A percentile compares a stretch with the other conserved stretches of the same genome.
These are phyloP conservation scores for Geotrichum candidum DNA, from an alignment of 1,139 yeast species.

Conservation along the genomic window DNA sequence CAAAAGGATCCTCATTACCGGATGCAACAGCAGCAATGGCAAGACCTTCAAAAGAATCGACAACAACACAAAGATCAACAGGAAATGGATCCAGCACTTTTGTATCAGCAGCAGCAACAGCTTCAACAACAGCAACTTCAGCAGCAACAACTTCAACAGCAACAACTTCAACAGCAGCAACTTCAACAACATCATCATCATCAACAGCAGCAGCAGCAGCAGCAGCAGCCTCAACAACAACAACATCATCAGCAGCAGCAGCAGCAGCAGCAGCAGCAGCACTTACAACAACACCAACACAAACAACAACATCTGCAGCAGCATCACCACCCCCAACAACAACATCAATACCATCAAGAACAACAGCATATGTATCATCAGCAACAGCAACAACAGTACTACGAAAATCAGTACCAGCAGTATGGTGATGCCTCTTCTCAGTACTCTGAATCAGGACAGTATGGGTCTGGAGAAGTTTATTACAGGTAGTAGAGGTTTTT, in stretches of 20 bases:
- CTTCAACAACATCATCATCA: conserved; percentile 18
- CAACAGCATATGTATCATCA: conserved; percentile 1
- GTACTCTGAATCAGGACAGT: not conserved
- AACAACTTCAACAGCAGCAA: conserved; percentile 12
- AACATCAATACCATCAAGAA: conserved; percentile 5
- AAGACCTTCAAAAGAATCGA: conserved; percentile 9
- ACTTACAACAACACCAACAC: conserved; percentile 14
- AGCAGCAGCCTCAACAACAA: conserved; percentile 8
- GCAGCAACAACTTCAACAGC: conserved; percentile 1
- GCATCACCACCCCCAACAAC: conserved; percentile 9
- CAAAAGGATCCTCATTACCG: conserved; percentile 14
- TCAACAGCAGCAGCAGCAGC: conserved; percentile 20
- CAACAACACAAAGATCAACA: not conserved
- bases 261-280: conserved; percentile 13
- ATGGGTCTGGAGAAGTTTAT: not conserved
- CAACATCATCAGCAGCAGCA: conserved; percentile 9
- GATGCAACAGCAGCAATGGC: conserved; percentile 11
- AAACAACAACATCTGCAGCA: conserved; percentile 12
- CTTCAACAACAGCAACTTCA: conserved; percentile 13
- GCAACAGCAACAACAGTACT: conserved; percentile 1
- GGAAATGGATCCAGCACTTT: not conserved
- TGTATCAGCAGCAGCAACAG: conserved; percentile 18
- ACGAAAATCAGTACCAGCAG: conserved; percentile 1
- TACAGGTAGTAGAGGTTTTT: not conserved
- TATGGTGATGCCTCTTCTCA: not conserved